Evolutionary conservation across 2,329 filamentous ascomycete species (phyloP).

Genomic region (Clarireedia hainanense): DNA sequence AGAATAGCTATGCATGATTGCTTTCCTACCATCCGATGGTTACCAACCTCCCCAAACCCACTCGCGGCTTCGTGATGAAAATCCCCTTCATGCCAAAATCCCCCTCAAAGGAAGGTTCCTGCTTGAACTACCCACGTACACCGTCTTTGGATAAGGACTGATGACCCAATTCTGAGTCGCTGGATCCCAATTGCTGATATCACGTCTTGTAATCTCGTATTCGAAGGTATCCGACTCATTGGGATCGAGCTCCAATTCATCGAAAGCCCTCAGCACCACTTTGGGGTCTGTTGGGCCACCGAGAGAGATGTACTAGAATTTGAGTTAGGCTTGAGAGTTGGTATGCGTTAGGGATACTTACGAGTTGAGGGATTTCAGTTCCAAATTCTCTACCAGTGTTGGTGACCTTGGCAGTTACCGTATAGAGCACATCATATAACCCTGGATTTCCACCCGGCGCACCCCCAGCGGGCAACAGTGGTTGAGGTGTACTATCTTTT

Average conservation of each 20-base stretch:
- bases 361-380: conserved; percentile 49
- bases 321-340: not conserved
- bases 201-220: conserved; percentile 66
- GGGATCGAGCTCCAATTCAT: conserved; percentile 63
- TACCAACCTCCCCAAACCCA: too few species aligned
- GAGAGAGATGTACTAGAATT: conserved; percentile 62
- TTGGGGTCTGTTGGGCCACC: conserved; percentile 67
- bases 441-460: conserved; percentile 45
- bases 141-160: conserved; percentile 25
- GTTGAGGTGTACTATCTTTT: conserved; percentile 38
- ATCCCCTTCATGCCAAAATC: conserved; percentile 34
- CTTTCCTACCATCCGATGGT: too few species aligned
- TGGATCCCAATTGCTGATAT: conserved; percentile 82
- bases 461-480: conserved; percentile 40
- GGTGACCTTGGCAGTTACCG: conserved; percentile 43
- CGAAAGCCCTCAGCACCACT: conserved; percentile 69
- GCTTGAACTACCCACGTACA: conserved; percentile 25
- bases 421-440: conserved; percentile 49
- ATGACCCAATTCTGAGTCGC: conserved; percentile 70
- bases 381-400: conserved; percentile 47
- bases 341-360: conserved; percentile 11
- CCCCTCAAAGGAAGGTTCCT: conserved; percentile 21
- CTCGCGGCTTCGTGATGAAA: too few species aligned
- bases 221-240: conserved; percentile 59
- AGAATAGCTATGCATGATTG: too few species aligned